Evolutionary conservation across 345 rosid species (phyloP).

Genomic region (Punica granatum): DNA sequence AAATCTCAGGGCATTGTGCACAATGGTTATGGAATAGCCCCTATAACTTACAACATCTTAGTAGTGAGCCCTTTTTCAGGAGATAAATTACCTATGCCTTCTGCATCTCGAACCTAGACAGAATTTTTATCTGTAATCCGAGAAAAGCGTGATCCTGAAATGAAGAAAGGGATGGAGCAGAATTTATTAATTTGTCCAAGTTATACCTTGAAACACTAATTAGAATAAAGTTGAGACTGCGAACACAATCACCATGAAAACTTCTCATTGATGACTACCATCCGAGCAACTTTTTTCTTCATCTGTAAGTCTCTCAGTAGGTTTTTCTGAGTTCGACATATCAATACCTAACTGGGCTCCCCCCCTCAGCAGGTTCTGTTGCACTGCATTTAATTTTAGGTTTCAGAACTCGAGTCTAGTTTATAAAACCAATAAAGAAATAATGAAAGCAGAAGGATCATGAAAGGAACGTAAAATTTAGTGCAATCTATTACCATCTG

Average conservation of each 20-base stretch:
- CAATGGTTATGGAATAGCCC: background rate
- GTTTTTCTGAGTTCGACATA: background rate
- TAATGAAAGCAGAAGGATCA: background rate
- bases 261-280: conserved; percentile 4
- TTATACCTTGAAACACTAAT: background rate
- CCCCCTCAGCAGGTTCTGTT: conserved; percentile 2
- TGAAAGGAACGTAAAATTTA: background rate
- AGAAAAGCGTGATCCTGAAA: background rate
- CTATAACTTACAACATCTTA: background rate
- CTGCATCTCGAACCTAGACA: background rate
- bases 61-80: background rate
- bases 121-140: background rate
- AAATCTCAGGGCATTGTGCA: background rate
- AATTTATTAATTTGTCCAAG: background rate
- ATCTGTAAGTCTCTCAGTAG: background rate
- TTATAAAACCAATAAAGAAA: background rate
- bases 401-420: background rate
- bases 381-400: conserved; percentile 1
- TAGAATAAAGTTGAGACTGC: background rate
- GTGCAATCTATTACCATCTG: conserved; percentile 30
- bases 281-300: conserved; percentile 1
- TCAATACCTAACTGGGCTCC: conserved; percentile 3
- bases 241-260: background rate
- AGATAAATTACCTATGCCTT: background rate
- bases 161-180: background rate